Percentiles rank a stretch among this genome's conserved stretches.
Conservation (phyloP, 2,329 filamentous ascomycete species). For the Penicillium janthinellum region DNA sequence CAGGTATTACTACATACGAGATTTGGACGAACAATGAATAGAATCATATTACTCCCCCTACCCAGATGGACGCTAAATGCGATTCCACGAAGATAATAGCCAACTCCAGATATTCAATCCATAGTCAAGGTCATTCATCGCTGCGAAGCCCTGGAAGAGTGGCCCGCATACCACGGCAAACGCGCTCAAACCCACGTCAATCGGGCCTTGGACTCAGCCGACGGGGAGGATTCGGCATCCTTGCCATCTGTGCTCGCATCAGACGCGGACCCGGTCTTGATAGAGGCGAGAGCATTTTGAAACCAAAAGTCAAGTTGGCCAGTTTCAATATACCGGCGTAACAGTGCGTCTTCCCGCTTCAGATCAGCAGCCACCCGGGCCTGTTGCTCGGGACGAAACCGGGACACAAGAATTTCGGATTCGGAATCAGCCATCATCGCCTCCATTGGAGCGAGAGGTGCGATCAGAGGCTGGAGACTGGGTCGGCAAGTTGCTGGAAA, state of each 20-base stretch:
- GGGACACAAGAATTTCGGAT: conserved; percentile 54
- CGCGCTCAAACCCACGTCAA: conserved; percentile 7
- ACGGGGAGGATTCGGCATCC: not conserved
- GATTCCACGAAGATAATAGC: not conserved
- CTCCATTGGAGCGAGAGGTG: conserved; percentile 31
- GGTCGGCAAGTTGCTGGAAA: conserved; percentile 20
- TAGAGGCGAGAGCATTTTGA: conserved; percentile 32
- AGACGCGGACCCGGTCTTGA: conserved; percentile 16
- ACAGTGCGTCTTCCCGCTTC: conserved; percentile 67
- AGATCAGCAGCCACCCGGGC: conserved; percentile 72
- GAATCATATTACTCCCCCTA: not conserved
- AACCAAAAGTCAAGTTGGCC: conserved; percentile 72
- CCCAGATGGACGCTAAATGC: not conserved
- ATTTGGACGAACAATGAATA: not conserved
- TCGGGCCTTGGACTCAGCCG: conserved; percentile 6
- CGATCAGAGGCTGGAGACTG: conserved; percentile 25
- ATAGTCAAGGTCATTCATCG: conserved; percentile 6
- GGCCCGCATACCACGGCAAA: not conserved
- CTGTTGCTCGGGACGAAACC: conserved; percentile 64
- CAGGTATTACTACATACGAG: not conserved
- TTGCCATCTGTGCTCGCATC: not conserved
- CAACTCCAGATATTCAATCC: not conserved
- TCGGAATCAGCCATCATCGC: conserved; percentile 34
- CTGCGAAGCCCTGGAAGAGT: not conserved
- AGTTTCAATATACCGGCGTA: conserved; percentile 67